These are phyloP conservation scores for Lactifluus echinatus DNA, from an alignment of 768 basidiomycete genomes.

Conservation along the genomic window DNA sequence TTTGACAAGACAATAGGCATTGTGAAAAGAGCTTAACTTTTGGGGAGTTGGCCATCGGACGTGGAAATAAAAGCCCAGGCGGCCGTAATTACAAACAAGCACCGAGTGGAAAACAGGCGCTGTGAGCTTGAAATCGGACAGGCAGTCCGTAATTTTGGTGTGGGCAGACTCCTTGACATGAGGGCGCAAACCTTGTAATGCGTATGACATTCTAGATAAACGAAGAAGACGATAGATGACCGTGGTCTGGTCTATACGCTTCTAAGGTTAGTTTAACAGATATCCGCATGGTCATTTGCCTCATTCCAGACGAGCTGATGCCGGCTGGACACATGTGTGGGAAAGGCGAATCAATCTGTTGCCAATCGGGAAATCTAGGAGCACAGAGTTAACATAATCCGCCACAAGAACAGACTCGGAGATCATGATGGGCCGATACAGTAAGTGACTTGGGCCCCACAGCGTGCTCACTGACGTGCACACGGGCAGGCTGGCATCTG, in stretches of 20 bases:
- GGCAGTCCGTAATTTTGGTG: not conserved
- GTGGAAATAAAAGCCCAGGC: not conserved
- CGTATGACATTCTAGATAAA: not conserved
- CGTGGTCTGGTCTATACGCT: not conserved
- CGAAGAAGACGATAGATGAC: not conserved
- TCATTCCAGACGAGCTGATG: not conserved
- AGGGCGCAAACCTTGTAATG: not conserved
- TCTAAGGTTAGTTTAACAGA: not conserved
- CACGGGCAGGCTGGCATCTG: no score
- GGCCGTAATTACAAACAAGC: not conserved
- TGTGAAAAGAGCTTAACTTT: not conserved
- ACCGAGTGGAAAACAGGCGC: not conserved
- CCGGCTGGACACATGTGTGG: not conserved
- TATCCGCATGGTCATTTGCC: not conserved
- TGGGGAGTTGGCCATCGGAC: not conserved
- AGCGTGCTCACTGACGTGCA: no score
- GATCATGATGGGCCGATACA: not conserved
- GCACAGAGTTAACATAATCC: not conserved
- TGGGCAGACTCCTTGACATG: not conserved
- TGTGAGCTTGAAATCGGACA: not conserved
- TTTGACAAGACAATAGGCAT: constrained; percentile 44
- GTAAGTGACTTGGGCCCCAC: not conserved
- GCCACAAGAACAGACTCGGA: not conserved
- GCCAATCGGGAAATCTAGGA: not conserved
- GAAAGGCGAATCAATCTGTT: not conserved